These are phyloP conservation scores for Gymnopilus junonius DNA, from an alignment of 768 basidiomycete genomes.

Conservation along the genomic window DNA sequence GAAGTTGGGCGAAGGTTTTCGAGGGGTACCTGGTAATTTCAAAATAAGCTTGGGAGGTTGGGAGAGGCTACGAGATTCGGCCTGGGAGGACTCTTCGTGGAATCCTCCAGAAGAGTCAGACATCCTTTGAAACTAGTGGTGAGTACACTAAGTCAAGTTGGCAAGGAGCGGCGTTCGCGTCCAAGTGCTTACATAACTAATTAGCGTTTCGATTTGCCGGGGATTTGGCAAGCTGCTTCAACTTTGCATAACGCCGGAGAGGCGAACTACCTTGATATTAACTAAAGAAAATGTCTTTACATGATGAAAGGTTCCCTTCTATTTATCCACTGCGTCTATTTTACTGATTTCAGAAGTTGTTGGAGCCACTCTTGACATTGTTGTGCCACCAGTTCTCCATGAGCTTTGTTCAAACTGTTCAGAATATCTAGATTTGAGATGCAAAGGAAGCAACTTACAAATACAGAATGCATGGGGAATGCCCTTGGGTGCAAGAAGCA, in stretches of 20 bases:
- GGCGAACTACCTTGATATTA: too few relatives aligned
- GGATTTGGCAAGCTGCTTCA: background rate
- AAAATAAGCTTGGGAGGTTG: background rate
- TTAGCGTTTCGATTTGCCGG: background rate
- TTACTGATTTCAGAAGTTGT: background rate
- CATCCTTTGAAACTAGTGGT: background rate
- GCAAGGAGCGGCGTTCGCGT: background rate
- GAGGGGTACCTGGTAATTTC: conserved; percentile 4
- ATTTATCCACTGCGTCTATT: too few relatives aligned
- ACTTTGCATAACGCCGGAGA: too few relatives aligned
- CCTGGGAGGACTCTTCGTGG: background rate
- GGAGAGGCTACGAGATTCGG: conserved; percentile 1
- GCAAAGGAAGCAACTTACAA: conserved; percentile 45
- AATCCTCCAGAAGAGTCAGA: background rate
- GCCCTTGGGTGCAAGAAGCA: conserved; percentile 48
- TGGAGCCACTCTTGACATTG: conserved; percentile 53
- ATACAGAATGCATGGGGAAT: conserved; percentile 80
- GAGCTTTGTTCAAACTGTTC: conserved; percentile 43
- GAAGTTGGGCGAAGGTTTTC: conserved; percentile 23
- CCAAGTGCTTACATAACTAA: conserved; percentile 15
- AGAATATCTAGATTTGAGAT: background rate
- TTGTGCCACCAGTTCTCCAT: conserved; percentile 51
- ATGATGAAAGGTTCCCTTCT: too few relatives aligned
- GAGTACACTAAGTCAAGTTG: background rate
- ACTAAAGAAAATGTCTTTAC: too few relatives aligned